phyloP scores from a whole-genome alignment of 768 basidiomycete genomes.

The Imleria badia region DNA sequence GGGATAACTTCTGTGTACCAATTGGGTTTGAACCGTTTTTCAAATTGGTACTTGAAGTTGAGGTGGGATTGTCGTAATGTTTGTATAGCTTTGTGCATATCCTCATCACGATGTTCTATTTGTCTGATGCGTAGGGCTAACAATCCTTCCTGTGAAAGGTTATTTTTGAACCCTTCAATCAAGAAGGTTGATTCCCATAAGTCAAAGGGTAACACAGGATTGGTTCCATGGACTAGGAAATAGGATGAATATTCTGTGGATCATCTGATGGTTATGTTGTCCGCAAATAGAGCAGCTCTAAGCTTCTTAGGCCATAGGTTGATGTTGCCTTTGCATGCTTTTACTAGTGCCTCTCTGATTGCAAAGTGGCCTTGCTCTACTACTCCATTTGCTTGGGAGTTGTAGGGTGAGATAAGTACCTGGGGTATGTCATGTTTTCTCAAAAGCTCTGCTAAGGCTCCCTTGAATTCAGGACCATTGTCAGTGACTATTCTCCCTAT shows the following conservation, averaged over 20 bases:
- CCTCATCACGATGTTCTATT: not conserved
- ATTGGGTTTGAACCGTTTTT: not conserved
- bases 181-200: not conserved
- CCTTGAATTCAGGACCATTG: not conserved
- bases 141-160: not conserved
- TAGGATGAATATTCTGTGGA: not conserved
- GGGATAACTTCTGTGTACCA: not conserved
- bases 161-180: not conserved
- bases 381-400: not conserved
- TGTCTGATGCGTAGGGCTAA: not conserved
- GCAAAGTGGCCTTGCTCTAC: not conserved
- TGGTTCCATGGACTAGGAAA: not conserved
- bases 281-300: not conserved
- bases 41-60: not conserved
- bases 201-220: not conserved
- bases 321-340: not conserved
- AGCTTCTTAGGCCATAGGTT: not conserved
- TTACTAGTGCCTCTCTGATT: not conserved
- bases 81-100: not conserved
- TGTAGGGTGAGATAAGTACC: not conserved
- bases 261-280: not conserved
- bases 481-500: not conserved
- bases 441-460: not conserved
- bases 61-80: not conserved
- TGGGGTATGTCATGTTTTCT: not conserved